Evolutionary conservation across 1,284 basidiomycete genomes (phyloP), one percentile per base, ranked within the genome.

Genomic region (Trametes versicolor): DNA sequence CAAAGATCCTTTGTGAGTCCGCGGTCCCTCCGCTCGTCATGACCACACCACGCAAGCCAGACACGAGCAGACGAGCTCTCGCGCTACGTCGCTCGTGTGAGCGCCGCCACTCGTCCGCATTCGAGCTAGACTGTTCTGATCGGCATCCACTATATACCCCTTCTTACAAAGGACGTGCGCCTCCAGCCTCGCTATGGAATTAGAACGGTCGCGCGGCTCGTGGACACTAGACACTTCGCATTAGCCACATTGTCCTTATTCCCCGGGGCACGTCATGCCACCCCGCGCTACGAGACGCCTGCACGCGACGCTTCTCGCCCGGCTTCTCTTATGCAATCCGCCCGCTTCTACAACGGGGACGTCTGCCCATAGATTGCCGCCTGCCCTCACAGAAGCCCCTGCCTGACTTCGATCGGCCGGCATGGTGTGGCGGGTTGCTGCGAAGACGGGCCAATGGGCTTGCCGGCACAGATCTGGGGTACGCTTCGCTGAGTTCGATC

Each of bases 401-500:
- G n/a, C 39, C 55, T 47, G 23, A 25, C 48, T 56, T 51, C 54
- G 39, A 57, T 62, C 61, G 54, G 55, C 48, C 54, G 54, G 48
- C 61, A 62, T 51, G 61, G 13, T 21, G 48, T 62, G 61, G 47
- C 54, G 39, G 43, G 39, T 45, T 62, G 54, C 39, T 36, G 54
- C 23, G 54, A 57, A 57, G 29, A 27, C n/a, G 21, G 15, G 49
- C 61, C 54, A 66, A 60, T 56, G 57, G 57, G 56, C 52, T 58
- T 21, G 23, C 48, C 41, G 25, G 37, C 43, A 52, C 9, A 43
- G 56, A 65, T 65, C 63, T 63, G 58, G 61, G 63, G 66, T 58
- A 47, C 50, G 43, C 59, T 62, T 65, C 67, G 64, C 63, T 65
- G 67, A 63, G 63, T 63, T 61, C 60, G 53, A 63, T 60, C 3